Percentiles rank a stretch among this genome's conserved stretches.
Conservation (phyloP, 306 rosid genomes). For the Gillenia trifoliata region DNA sequence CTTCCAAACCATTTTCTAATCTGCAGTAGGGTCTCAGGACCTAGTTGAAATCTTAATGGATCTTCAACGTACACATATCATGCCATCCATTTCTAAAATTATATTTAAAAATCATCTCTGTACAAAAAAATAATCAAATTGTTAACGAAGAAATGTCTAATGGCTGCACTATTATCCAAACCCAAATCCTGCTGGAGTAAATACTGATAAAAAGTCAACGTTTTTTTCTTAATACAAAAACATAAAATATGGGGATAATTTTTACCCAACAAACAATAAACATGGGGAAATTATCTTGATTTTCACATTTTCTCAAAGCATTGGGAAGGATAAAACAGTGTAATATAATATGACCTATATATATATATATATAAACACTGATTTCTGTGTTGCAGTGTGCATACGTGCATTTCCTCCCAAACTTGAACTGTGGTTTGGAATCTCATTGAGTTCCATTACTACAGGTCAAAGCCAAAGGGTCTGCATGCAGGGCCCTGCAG, state of each 20-base stretch:
- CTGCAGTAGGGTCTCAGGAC: too few species aligned
- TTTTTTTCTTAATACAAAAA: neutral
- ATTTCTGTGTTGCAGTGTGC: neutral
- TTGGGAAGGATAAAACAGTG: neutral
- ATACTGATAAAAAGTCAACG: neutral
- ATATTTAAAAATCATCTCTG: too few species aligned
- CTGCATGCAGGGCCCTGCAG: neutral
- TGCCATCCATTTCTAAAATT: too few species aligned
- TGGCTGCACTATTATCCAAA: neutral
- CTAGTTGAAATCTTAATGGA: too few species aligned
- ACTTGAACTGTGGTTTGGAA: neutral
- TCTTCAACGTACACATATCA: too few species aligned
- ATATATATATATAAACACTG: neutral
- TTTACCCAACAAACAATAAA: neutral
- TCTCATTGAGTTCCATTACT: neutral
- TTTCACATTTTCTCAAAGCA: neutral
- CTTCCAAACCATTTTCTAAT: too few species aligned
- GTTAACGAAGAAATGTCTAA: neutral
- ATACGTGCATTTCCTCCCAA: neutral
- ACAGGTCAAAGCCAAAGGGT: neutral
- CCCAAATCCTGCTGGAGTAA: neutral
- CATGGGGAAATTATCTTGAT: neutral
- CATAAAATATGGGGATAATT: neutral
- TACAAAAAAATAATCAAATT: too few species aligned
- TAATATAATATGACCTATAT: too few species aligned